Evolutionary conservation across 2,329 filamentous ascomycete genomes (phyloP).

Genomic region (Penicillium sp.): DNA sequence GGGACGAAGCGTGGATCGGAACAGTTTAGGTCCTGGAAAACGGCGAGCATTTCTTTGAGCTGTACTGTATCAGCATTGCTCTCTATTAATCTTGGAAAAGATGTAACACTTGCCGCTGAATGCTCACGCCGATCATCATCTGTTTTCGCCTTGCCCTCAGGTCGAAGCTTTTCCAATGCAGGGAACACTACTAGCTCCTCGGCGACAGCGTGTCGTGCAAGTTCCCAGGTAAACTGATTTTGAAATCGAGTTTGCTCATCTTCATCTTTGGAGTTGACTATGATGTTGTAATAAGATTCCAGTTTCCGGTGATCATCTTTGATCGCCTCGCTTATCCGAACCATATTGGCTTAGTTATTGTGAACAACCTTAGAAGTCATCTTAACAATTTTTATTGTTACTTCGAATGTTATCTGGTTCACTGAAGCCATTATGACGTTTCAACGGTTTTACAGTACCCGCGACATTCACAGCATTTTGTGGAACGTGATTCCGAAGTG

Average conservation of each 20-base stretch:
- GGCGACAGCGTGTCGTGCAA: conserved; percentile 52
- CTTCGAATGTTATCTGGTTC: not conserved
- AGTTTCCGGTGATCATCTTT: conserved; percentile 44
- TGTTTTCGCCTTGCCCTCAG: conserved; percentile 49
- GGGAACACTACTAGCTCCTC: conserved; percentile 57
- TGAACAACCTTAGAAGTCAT: not conserved
- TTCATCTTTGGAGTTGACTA: conserved; percentile 41
- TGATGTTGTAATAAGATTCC: conserved; percentile 44
- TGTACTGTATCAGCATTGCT: conserved; percentile 22
- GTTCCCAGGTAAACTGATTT: conserved; percentile 55
- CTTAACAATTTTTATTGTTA: not conserved
- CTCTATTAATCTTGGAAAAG: not conserved
- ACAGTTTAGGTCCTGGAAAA: conserved; percentile 49
- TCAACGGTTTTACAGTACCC: not conserved
- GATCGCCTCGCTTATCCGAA: conserved; percentile 39
- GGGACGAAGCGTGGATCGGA: conserved; percentile 44
- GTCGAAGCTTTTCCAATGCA: conserved; percentile 51
- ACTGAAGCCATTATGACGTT: conserved; percentile 6
- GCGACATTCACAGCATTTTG: not conserved
- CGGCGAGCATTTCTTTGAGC: conserved; percentile 53
- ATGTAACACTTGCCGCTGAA: conserved; percentile 35
- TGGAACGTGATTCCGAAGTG: not conserved
- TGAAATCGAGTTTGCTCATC: conserved; percentile 48
- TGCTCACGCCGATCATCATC: conserved; percentile 52
- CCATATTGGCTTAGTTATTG: conserved; percentile 12